Base-by-base conservation (phyloP, 2,329 filamentous ascomycete genomes). In the Hypoxylon sp. region DNA sequence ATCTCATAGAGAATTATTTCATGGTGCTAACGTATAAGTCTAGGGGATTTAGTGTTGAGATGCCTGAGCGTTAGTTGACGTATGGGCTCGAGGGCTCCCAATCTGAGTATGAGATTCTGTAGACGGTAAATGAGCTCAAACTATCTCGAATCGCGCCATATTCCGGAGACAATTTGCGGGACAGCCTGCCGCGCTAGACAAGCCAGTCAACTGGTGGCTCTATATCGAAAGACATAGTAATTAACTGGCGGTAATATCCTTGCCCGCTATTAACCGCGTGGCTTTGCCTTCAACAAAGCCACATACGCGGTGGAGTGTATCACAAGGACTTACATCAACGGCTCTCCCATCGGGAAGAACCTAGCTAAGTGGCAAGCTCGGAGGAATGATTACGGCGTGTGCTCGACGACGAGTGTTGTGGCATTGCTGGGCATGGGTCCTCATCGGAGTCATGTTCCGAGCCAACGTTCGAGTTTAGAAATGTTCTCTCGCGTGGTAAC, bases 361-460 rank as follows among this genome's bases (percentile, higher is more conserved):
- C 28, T 53, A 19, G 34, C 19, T 50, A 58, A 45, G 64, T 67
- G 61, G 57, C 67, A 48, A 70, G 50, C 38, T 30, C 58, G 48
- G 41, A 55, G 45, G 41, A n/a, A 46, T 55, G 60, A 53, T 59
- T 61, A 63, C 51, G 58, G 51, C 23, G 57, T 62, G 50, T 49
- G 45, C 9, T 65, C 48, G 53, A 57, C 25, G 38, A 60, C 14
- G 41, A 28, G 21, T 48, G 46, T 53, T 17, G 46, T 36, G 45
- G 23, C 45, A 51, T 59, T 58, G n/a, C 49, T 63, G 0, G 46
- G 57, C 55, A 52, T 45, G 38, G 52, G 58, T 63, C 56, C 30
- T 56, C 59, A 28, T 68, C 68, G 68, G 68, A 68, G 61, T 63
- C 30, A 30, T 41, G 65, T 65, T 70, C 68, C 68, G 68, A 58